phyloP scores from a whole-genome alignment of 2,329 filamentous ascomycete genomes.

The Arthroderma sp. region DNA sequence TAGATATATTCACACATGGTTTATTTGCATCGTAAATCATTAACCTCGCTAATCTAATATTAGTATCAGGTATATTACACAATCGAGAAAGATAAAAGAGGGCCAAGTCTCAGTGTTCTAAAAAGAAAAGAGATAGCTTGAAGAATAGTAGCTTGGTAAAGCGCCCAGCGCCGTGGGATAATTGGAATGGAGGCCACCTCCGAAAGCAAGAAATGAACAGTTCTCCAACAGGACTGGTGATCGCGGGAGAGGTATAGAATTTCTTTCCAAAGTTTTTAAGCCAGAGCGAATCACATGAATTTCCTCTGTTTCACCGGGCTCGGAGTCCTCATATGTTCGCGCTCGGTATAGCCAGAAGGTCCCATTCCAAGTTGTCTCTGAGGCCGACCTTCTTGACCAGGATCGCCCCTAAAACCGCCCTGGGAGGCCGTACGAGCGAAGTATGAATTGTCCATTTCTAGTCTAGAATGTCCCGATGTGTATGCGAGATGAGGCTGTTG shows the following conservation, averaged over 20 bases:
- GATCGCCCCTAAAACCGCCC: background rate
- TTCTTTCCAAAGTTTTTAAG: background rate
- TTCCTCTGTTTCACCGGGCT: conserved; percentile 26
- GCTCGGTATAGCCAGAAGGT: conserved; percentile 22
- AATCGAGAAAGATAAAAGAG: background rate
- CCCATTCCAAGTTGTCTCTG: conserved; percentile 22
- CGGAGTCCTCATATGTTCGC: conserved; percentile 27
- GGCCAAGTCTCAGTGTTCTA: background rate
- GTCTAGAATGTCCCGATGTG: conserved; percentile 19
- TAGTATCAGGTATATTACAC: background rate
- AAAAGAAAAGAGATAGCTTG: background rate
- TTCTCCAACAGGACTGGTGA: background rate
- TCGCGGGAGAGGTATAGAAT: background rate
- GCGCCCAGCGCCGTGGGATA: background rate
- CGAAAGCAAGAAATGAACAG: background rate
- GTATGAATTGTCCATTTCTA: conserved; percentile 10
- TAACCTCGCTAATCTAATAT: background rate
- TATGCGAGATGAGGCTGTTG: conserved; percentile 21
- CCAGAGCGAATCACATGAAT: conserved; percentile 12
- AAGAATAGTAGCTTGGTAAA: background rate
- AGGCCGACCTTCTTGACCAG: conserved; percentile 20
- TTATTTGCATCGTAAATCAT: background rate
- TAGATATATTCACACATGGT: background rate
- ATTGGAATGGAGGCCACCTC: background rate
- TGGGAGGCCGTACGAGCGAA: conserved; percentile 11